A percentile compares a stretch with the other conserved stretches of the same genome.
phyloP scores from a whole-genome alignment of 2,329 filamentous ascomycete genomes.

The Aspergillus sp. region DNA sequence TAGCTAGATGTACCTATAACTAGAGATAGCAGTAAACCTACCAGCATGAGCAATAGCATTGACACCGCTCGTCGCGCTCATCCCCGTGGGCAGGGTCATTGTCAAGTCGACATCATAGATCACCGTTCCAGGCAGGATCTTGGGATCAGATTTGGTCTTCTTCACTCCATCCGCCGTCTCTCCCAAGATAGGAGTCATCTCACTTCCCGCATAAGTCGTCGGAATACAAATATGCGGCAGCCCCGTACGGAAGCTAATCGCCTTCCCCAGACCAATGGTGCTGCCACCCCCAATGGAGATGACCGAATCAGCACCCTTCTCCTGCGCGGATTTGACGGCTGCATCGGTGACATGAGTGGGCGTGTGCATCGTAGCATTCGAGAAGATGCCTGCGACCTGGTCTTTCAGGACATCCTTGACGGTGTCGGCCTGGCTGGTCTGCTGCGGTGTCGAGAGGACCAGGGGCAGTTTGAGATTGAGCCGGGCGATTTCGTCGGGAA shows the following conservation, averaged over 20 bases:
- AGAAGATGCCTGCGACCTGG: conserved; percentile 47
- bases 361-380: conserved; percentile 57
- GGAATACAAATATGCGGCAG: conserved; percentile 55
- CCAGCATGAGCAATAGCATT: conserved; percentile 60
- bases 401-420: conserved; percentile 41
- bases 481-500: conserved; percentile 38
- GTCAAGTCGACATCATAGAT: conserved; percentile 61
- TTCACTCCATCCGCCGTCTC: conserved; percentile 55
- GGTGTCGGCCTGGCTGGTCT: conserved; percentile 41
- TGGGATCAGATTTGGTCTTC: conserved; percentile 51
- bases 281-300: conserved; percentile 58
- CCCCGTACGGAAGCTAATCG: conserved; percentile 47
- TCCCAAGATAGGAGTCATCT: conserved; percentile 60
- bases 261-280: conserved; percentile 57
- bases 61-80: conserved; percentile 55
- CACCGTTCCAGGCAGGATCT: conserved; percentile 54
- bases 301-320: conserved; percentile 46
- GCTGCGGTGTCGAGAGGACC: conserved; percentile 52
- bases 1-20: neutral
- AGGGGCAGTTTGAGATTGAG: conserved; percentile 46
- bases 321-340: conserved; percentile 45
- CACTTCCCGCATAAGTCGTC: conserved; percentile 57
- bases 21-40: conserved; percentile 17
- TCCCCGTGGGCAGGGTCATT: conserved; percentile 47
- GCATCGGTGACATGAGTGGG: conserved; percentile 52